These are phyloP conservation scores for Fonsecaea erecta DNA, from an alignment of 2,329 filamentous ascomycete genomes.

Conservation along the genomic window DNA sequence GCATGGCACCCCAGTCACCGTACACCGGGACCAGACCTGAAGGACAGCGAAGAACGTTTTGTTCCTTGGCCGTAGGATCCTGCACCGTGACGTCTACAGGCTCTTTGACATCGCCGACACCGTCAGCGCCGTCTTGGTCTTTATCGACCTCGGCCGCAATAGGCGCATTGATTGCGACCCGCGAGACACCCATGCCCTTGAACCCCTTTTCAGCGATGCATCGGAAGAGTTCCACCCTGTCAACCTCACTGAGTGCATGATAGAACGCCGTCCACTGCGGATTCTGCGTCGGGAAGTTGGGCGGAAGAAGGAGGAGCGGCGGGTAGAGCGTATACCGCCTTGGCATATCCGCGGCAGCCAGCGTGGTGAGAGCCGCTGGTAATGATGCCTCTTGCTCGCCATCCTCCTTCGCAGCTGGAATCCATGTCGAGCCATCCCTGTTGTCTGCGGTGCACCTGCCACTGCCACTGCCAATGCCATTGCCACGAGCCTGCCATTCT, in stretches of 20 bases:
- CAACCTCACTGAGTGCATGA: slow-evolving; percentile 36
- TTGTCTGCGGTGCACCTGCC: not conserved
- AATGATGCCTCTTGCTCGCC: not conserved
- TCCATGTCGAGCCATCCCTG: not conserved
- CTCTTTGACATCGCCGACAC: not conserved
- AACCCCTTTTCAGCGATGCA: slow-evolving; percentile 49
- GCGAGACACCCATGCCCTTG: slow-evolving; percentile 49
- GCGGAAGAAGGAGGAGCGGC: slow-evolving; percentile 61
- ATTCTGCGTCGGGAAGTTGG: slow-evolving; percentile 49
- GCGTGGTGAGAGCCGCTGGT: not conserved
- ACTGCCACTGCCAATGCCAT: not conserved
- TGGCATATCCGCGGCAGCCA: slow-evolving; percentile 38
- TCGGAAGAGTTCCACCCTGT: slow-evolving; percentile 48
- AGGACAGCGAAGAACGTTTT: slow-evolving; percentile 77
- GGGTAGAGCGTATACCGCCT: slow-evolving; percentile 61
- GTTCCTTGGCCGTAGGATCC: slow-evolving; percentile 39
- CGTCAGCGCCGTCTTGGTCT: not conserved
- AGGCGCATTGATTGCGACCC: slow-evolving; percentile 64
- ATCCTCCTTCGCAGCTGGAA: not conserved
- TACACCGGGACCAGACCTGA: slow-evolving; percentile 70
- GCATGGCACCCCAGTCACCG: slow-evolving; percentile 71
- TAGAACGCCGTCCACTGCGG: slow-evolving; percentile 41
- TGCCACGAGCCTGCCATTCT: not conserved
- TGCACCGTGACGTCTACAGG: not conserved
- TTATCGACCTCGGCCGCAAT: slow-evolving; percentile 47